Percentiles rank a stretch among this genome's conserved stretches.
Conservation (phyloP, 345 rosid genomes). For the Leavenworthia alabamica region DNA sequence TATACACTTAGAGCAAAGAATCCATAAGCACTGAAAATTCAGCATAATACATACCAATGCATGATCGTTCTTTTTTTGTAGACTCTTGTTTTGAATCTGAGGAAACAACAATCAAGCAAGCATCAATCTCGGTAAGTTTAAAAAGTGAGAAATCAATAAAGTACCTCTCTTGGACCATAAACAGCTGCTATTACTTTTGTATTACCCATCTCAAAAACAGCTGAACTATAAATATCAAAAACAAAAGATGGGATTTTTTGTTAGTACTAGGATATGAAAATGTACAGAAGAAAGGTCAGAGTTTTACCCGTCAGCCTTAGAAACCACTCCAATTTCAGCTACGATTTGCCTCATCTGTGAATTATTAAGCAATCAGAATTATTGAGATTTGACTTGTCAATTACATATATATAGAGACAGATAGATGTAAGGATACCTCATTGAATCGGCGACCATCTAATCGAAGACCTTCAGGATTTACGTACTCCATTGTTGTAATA, state of each 20-base stretch:
- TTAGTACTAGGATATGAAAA: background rate
- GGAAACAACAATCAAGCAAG: background rate
- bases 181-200: conserved; percentile 95
- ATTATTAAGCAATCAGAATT: background rate
- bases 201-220: conserved; percentile 92
- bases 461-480: conserved; percentile 85
- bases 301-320: conserved; percentile 76
- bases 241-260: background rate
- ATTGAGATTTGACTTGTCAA: background rate
- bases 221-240: conserved; percentile 56
- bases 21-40: background rate
- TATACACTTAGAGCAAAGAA: background rate
- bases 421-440: conserved; percentile 42
- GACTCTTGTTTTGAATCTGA: conserved; percentile 78
- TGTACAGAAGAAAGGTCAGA: background rate
- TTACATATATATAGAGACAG: too few relatives aligned
- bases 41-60: conserved; percentile 50
- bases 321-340: conserved; percentile 69
- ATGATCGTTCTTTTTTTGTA: conserved; percentile 52
- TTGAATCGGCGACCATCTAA: conserved; percentile 79
- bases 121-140: background rate
- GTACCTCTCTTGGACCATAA: conserved; percentile 94
- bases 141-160: background rate
- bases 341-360: conserved; percentile 83
- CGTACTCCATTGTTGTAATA: conserved; percentile 57